Percentiles rank a stretch among this genome's conserved stretches.
Evolutionary conservation across 2,329 filamentous ascomycete species (phyloP).

Genomic region (Colletotrichum sp.): DNA sequence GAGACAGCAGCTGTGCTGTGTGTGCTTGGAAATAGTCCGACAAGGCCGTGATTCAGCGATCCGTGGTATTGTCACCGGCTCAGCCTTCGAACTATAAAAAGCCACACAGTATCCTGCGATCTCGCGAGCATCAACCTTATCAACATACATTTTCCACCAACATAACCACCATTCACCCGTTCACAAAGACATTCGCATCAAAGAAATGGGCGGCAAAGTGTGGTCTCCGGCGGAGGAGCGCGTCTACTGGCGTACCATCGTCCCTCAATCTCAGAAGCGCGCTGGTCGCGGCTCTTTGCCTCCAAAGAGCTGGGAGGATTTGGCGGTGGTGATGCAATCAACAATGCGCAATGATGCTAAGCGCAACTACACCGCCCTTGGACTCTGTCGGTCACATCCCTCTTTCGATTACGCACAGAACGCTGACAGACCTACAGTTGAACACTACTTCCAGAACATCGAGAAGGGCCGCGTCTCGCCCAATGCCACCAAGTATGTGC

Average conservation of each 20-base stretch:
- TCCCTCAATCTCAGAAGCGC: conserved; percentile 41
- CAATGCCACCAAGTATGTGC: conserved; percentile 37
- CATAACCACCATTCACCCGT: background rate
- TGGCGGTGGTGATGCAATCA: conserved; percentile 42
- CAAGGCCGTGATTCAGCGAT: background rate
- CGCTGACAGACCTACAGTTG: conserved; percentile 33
- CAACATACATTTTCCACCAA: background rate
- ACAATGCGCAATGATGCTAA: conserved; percentile 37
- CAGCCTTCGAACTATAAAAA: background rate
- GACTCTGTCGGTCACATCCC: conserved; percentile 40
- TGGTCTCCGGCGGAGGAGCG: conserved; percentile 55
- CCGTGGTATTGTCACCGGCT: background rate
- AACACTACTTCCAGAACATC: conserved; percentile 51
- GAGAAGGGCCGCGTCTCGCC: conserved; percentile 41
- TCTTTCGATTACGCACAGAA: background rate
- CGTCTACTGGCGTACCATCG: conserved; percentile 50
- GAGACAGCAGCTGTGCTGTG: background rate
- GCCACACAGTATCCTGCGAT: background rate
- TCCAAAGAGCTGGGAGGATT: conserved; percentile 37
- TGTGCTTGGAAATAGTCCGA: background rate
- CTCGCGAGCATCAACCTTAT: background rate
- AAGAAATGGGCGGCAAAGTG: conserved; percentile 55
- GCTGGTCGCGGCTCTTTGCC: conserved; percentile 26
- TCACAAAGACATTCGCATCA: conserved; percentile 14
- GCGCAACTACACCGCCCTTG: conserved; percentile 42